Conservation (phyloP, 2,329 filamentous ascomycete genomes). For the Teratosphaeria gauchensis region DNA sequence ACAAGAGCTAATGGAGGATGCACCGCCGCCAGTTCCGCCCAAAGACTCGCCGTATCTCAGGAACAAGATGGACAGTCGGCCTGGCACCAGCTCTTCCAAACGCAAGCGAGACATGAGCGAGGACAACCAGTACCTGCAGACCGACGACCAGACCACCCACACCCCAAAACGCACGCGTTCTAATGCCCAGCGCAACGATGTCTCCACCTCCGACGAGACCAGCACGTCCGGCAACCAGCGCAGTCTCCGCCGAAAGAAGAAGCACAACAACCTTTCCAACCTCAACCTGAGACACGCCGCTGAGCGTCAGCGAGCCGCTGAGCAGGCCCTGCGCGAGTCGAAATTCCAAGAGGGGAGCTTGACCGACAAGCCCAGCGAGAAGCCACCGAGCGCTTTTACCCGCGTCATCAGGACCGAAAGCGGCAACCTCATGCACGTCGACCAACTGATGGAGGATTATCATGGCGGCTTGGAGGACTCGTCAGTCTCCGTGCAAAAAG, state of each 20-base stretch:
- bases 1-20: slow-evolving; percentile 8
- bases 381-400: slow-evolving; percentile 60
- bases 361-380: slow-evolving; percentile 66
- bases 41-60: slow-evolving; percentile 18
- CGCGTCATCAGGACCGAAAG: slow-evolving; percentile 28
- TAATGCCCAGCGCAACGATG: slow-evolving; percentile 10
- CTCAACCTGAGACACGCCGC: slow-evolving; percentile 26
- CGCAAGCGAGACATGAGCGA: slow-evolving; percentile 19
- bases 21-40: slow-evolving; percentile 23
- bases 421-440: slow-evolving; percentile 23
- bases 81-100: slow-evolving; percentile 19
- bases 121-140: slow-evolving; percentile 6
- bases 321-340: slow-evolving; percentile 43
- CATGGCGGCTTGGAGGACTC: slow-evolving; percentile 13
- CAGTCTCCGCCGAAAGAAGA: slow-evolving; percentile 25
- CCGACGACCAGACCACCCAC: slow-evolving; percentile 12
- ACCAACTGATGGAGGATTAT: slow-evolving; percentile 32
- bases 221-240: slow-evolving; percentile 16
- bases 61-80: slow-evolving; percentile 12
- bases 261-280: slow-evolving; percentile 24
- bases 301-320: slow-evolving; percentile 11
- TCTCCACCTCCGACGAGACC: slow-evolving; percentile 14
- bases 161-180: slow-evolving; percentile 23
- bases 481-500: slow-evolving; percentile 9
- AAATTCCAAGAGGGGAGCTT: slow-evolving; percentile 72